A percentile compares a stretch with the other conserved stretches of the same genome.
These are phyloP conservation scores for Triticum aestivum DNA, from an alignment of 176 grass and related monocot genomes.

Conservation along the genomic window IWGSC_CS_RefSeq_v2.1 NC_057812.1:725718598-725719097, in stretches of 20 bases:
- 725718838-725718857: slow-evolving; percentile 48
- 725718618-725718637: slow-evolving; percentile 74
- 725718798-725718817: slow-evolving; percentile 65
- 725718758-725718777: slow-evolving; percentile 40
- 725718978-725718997: neutral
- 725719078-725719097: neutral
- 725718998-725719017: neutral
- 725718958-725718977: slow-evolving; percentile 15
- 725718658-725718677: slow-evolving; percentile 39
- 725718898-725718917: neutral
- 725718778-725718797: slow-evolving; percentile 73
- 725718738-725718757: slow-evolving; percentile 52
- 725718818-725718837: slow-evolving; percentile 55
- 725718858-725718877: slow-evolving; percentile 38
- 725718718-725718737: slow-evolving; percentile 67
- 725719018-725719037: neutral
- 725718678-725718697: slow-evolving; percentile 51
- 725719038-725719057: neutral
- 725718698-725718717: slow-evolving; percentile 59
- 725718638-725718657: slow-evolving; percentile 72
- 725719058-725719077: neutral
- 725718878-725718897: slow-evolving; percentile 70
- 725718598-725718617: slow-evolving; percentile 55
- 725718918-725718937: neutral
- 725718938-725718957: slow-evolving; percentile 10